phyloP scores from a whole-genome alignment of 352 stramenopile species.

The Phytophthora chlamydospora region DNA sequence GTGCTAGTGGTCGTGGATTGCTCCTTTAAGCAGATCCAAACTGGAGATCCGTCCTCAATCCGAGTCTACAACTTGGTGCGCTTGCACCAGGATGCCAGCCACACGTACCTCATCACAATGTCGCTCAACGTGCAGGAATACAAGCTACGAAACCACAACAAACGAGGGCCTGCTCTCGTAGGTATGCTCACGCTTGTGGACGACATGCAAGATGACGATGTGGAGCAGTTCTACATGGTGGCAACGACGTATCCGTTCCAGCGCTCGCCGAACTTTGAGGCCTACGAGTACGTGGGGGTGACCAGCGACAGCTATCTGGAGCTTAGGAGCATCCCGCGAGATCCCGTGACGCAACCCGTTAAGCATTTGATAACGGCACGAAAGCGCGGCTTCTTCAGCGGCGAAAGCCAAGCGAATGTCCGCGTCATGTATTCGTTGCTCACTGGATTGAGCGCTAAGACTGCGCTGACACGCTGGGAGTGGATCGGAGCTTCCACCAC shows the following conservation, averaged over 20 bases:
- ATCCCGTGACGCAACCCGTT: conserved; percentile 18
- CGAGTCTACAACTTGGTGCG: conserved; percentile 46
- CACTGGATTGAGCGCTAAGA: conserved; percentile 13
- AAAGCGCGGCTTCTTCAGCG: conserved; percentile 39
- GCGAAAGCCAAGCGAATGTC: conserved; percentile 37
- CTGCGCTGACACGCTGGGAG: conserved; percentile 26
- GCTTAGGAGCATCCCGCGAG: conserved; percentile 29
- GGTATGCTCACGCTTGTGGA: conserved; percentile 36
- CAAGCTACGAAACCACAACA: conserved; percentile 19
- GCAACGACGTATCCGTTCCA: conserved; percentile 43
- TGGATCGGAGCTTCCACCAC: conserved; percentile 25
- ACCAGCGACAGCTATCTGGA: conserved; percentile 30
- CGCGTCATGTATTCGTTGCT: conserved; percentile 28
- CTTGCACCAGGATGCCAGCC: conserved; percentile 8
- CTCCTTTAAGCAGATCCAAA: conserved; percentile 30
- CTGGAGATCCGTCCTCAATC: conserved; percentile 16
- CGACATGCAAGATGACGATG: conserved; percentile 27
- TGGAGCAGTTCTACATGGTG: conserved; percentile 37
- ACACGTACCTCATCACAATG: conserved; percentile 33
- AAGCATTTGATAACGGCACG: conserved; percentile 38
- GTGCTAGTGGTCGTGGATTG: conserved; percentile 54
- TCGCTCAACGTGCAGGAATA: conserved; percentile 43
- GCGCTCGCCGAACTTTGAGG: conserved; percentile 35
- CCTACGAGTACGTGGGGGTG: conserved; percentile 25
- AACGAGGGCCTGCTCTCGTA: conserved; percentile 27